Conservation (phyloP, 2,329 filamentous ascomycete species). For the Apiospora phragmitis region DNA sequence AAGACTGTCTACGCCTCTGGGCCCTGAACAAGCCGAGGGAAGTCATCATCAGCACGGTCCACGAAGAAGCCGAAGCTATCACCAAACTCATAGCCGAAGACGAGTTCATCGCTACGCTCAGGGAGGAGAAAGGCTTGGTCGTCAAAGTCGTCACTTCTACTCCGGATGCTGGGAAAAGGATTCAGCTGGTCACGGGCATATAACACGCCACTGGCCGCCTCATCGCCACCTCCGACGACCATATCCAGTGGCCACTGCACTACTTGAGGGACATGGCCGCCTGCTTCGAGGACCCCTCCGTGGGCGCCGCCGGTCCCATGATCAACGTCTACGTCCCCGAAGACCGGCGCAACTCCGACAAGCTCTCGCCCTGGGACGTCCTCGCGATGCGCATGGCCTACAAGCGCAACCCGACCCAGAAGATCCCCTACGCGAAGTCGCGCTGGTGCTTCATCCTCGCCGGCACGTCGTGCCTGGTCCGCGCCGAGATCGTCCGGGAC, state of each 20-base stretch:
- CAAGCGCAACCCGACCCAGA: not conserved
- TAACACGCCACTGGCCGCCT: conserved; percentile 12
- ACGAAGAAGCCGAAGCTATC: not conserved
- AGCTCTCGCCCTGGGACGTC: conserved; percentile 13
- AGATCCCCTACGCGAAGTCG: conserved; percentile 3
- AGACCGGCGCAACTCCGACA: not conserved
- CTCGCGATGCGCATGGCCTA: conserved; percentile 8
- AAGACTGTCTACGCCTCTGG: not conserved
- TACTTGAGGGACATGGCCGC: conserved; percentile 12
- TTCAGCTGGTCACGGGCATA: conserved; percentile 12
- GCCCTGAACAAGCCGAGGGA: not conserved
- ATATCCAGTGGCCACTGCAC: conserved; percentile 12
- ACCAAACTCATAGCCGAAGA: not conserved
- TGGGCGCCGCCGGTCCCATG: conserved; percentile 8
- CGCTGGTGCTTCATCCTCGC: conserved; percentile 9
- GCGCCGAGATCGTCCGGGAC: conserved; percentile 13
- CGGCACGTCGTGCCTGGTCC: conserved; percentile 7
- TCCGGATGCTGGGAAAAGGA: not conserved
- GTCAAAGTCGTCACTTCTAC: not conserved
- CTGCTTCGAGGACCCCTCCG: conserved; percentile 16
- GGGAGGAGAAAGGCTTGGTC: not conserved
- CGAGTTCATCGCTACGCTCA: not conserved
- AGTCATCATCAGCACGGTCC: not conserved
- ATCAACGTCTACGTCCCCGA: conserved; percentile 12
- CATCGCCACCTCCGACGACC: conserved; percentile 16